These are phyloP conservation scores for Galerina sulciceps DNA, from an alignment of 768 basidiomycete genomes.

Conservation along the genomic window DNA sequence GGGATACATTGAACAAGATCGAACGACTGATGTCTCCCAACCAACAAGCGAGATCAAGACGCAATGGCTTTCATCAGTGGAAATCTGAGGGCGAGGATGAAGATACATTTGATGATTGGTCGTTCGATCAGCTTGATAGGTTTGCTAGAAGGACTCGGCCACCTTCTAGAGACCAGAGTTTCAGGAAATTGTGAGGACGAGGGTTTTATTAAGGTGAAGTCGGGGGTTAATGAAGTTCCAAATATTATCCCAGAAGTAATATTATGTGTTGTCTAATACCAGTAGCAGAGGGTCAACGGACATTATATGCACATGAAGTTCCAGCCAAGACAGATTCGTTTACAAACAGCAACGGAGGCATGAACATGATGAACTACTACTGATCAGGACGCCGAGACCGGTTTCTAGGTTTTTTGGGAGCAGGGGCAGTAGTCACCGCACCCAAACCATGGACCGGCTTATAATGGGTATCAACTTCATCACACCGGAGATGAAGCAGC, in stretches of 20 bases:
- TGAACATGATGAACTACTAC: slow-evolving; percentile 11
- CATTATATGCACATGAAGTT: background rate
- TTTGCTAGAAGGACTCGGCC: background rate
- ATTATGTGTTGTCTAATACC: background rate
- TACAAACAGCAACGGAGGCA: background rate
- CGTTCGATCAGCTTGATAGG: background rate
- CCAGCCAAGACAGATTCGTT: slow-evolving; percentile 6
- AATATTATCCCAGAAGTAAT: background rate
- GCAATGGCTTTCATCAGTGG: slow-evolving; percentile 48
- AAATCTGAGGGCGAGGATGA: slow-evolving; percentile 43
- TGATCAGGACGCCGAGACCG: slow-evolving; percentile 51
- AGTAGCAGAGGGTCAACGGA: background rate
- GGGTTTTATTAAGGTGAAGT: background rate
- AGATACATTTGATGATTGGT: slow-evolving; percentile 51
- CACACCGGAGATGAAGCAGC: slow-evolving; percentile 77
- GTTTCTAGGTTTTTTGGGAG: slow-evolving; percentile 56
- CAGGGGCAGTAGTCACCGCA: slow-evolving; percentile 53
- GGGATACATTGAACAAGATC: slow-evolving; percentile 53
- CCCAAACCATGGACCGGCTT: slow-evolving; percentile 80
- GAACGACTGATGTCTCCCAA: slow-evolving; percentile 39
- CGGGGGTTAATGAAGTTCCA: background rate
- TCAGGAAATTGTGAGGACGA: background rate
- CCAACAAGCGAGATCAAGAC: slow-evolving; percentile 1
- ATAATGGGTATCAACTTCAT: slow-evolving; percentile 77
- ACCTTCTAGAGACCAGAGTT: background rate